Percentiles rank a stretch among this genome's conserved stretches.
phyloP scores from a whole-genome alignment of 164 flowering plant species.

The Santalum album region DNA sequence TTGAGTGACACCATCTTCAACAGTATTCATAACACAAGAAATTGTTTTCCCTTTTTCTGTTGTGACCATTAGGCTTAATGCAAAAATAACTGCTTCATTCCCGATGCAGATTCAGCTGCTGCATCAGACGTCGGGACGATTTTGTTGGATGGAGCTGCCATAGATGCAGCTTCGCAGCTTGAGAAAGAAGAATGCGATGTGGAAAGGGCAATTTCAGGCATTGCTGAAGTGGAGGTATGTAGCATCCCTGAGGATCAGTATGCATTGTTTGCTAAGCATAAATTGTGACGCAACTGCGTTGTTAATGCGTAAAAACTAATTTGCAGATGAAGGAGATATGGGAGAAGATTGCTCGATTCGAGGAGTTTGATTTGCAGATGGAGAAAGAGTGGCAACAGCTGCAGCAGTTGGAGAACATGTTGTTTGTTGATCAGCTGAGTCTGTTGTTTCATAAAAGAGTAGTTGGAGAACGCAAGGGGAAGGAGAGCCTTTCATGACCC shows the following conservation, averaged over 20 bases:
- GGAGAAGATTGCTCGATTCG: constrained; percentile 53
- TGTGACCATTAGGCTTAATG: neutral
- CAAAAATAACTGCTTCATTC: neutral
- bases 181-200: constrained; percentile 59
- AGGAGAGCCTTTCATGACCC: too few species aligned
- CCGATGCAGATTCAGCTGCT: constrained; percentile 26
- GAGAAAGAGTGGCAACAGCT: constrained; percentile 66
- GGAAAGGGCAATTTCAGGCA: constrained; percentile 49
- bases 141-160: constrained; percentile 20
- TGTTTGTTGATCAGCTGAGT: constrained; percentile 61
- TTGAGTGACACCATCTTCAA: neutral
- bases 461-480: constrained; percentile 9
- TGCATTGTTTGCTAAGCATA: neutral
- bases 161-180: constrained; percentile 36
- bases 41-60: neutral
- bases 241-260: neutral
- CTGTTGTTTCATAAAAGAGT: constrained; percentile 36
- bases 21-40: neutral
- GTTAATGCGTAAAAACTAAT: neutral
- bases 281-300: too few species aligned
- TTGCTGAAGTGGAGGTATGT: constrained; percentile 62
- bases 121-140: constrained; percentile 25
- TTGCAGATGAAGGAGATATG: constrained; percentile 61
- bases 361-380: constrained; percentile 57
- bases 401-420: constrained; percentile 44